phyloP scores from a whole-genome alignment of 495 filamentous ascomycete species.

The Opeltia flavorubescens region DNA sequence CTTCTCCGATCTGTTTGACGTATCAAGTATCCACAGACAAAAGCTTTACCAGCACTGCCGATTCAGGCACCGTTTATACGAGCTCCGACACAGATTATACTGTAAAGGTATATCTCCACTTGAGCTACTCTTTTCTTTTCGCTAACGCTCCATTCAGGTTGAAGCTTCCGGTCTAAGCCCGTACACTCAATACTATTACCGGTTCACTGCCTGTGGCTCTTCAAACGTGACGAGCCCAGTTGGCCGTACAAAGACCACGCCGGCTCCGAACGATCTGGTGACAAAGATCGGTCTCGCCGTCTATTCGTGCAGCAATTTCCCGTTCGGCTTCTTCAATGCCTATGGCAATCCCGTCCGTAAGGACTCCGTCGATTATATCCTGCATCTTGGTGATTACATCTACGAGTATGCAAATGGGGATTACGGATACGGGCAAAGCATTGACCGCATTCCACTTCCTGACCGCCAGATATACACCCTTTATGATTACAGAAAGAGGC shows the following conservation, averaged over 20 bases:
- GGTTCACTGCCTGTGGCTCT: slow-evolving; percentile 39
- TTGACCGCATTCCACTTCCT: slow-evolving; percentile 40
- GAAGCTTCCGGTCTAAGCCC: slow-evolving; percentile 43
- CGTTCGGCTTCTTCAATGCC: slow-evolving; percentile 34
- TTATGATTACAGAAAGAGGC: slow-evolving; percentile 48
- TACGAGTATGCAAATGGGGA: slow-evolving; percentile 48
- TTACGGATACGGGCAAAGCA: slow-evolving; percentile 39
- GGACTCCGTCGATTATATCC: slow-evolving; percentile 53
- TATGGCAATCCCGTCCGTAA: slow-evolving; percentile 53
- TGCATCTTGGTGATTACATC: slow-evolving; percentile 58
- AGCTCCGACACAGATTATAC: slow-evolving; percentile 58
- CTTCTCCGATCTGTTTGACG: slow-evolving; percentile 43
- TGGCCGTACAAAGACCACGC: slow-evolving; percentile 43
- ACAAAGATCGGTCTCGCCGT: slow-evolving; percentile 35
- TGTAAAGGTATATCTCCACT: slow-evolving; percentile 37
- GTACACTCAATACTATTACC: slow-evolving; percentile 46
- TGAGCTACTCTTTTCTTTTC: no score
- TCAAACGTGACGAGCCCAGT: slow-evolving; percentile 28
- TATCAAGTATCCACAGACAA: slow-evolving; percentile 35
- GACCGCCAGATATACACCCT: slow-evolving; percentile 24
- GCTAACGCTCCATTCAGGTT: slow-evolving; percentile 23
- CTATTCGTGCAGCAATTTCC: slow-evolving; percentile 42
- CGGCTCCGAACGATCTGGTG: slow-evolving; percentile 18
- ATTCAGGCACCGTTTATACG: slow-evolving; percentile 43
- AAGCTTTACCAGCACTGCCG: slow-evolving; percentile 24